Base-by-base conservation (phyloP, 1,284 basidiomycete species). In the Blastosporella zonata region DNA sequence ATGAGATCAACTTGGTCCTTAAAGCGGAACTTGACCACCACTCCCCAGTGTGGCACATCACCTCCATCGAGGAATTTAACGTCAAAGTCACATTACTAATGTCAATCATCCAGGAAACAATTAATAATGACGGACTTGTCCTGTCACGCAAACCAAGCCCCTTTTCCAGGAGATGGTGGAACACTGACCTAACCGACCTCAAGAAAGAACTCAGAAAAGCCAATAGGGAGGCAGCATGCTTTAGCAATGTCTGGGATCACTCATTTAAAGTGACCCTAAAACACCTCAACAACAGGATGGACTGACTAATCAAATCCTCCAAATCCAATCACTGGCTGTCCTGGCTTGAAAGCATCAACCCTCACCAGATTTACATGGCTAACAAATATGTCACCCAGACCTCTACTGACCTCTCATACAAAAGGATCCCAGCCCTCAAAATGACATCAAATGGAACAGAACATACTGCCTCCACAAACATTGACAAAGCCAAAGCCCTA, bases 311-410 rank as follows among this genome's bases (percentile, higher is more conserved):
- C 18, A 33, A 25, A 9, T 13, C 27, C 6, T 22, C 49, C 31
- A 13, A 22, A 9, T 3, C 17, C 1, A 8, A 38, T 1, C 45
- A 47, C 27, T 52, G 45, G 45, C 8, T 6, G 29, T 12, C 23
- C 2, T 47, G 40, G 38, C 43, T 50, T 0, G 39, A 50, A 22
- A 17, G 18, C 8, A 37, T 38, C n/a, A 25, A 29, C 13, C 13
- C 31, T 7, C 23, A 22, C 2, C 23, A 46, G n/a, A 35, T 46
- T 3, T 50, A 43, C 13, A 15, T 20, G 1, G 41, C 50, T 2
- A 47, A 52, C 35, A 47, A 47, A 12, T 52, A 52, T 21, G 41
- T 40, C 2, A 20, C 25, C 17, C 29, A 21, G 6, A 20, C 38
- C 9, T 41, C 45, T 9, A 18, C 45, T 18, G 45, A 47, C 28